Evolutionary conservation across 345 rosid species (phyloP).

Genomic region (Brassica incana): DNA sequence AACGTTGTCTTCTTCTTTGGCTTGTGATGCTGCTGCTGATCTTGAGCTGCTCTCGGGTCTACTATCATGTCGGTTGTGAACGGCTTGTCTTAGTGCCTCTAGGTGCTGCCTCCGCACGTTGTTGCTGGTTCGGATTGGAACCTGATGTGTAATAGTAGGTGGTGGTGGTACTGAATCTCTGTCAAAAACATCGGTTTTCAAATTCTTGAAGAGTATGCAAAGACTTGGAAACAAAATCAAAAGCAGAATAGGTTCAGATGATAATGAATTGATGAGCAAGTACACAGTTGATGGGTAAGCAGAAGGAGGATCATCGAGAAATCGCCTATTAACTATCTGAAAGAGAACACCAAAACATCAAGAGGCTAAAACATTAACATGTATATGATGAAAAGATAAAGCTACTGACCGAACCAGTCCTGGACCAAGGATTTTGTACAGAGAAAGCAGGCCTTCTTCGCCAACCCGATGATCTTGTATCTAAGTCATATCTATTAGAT

Average conservation of each 20-base stretch:
- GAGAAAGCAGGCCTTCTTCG: constrained; percentile 35
- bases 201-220: neutral
- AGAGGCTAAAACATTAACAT: neutral
- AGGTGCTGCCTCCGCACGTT: constrained; percentile 32
- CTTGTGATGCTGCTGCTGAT: constrained; percentile 26
- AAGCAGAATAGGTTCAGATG: neutral
- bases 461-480: constrained; percentile 33
- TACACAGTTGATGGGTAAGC: neutral
- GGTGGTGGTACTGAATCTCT: neutral
- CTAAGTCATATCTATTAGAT: neutral
- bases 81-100: constrained; percentile 36
- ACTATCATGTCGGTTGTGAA: constrained; percentile 24
- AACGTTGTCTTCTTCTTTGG: constrained; percentile 40
- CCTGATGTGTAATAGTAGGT: neutral
- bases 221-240: neutral
- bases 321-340: constrained; percentile 28
- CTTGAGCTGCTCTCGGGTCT: constrained; percentile 24
- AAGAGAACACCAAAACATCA: constrained; percentile 20
- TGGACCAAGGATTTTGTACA: constrained; percentile 30
- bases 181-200: neutral
- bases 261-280: neutral
- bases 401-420: constrained; percentile 16
- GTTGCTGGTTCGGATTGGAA: constrained; percentile 21
- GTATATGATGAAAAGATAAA: neutral
- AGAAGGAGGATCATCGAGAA: constrained; percentile 16